These are phyloP conservation scores for Sugiyamaella castrensis DNA, from an alignment of 1,139 yeast species.

Conservation along the genomic window DNA sequence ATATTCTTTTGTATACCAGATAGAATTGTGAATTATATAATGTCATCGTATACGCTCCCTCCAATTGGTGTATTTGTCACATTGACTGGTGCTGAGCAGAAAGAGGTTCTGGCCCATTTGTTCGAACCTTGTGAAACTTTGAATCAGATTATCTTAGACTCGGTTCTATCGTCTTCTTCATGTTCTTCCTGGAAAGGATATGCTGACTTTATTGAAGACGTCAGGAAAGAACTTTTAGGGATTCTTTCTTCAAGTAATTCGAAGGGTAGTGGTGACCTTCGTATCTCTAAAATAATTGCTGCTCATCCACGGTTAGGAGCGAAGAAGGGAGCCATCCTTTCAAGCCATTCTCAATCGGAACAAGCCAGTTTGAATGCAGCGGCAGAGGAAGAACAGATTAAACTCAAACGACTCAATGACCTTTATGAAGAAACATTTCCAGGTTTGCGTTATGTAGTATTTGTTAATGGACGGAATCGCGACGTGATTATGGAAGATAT, in stretches of 20 bases:
- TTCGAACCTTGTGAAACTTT: constrained; percentile 68
- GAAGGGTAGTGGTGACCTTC: constrained; percentile 27
- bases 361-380: constrained; percentile 59
- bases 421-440: constrained; percentile 69
- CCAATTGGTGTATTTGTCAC: constrained; percentile 18
- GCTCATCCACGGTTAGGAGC: constrained; percentile 91
- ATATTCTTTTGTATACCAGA: background rate
- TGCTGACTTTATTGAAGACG: constrained; percentile 49
- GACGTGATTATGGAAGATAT: constrained; percentile 63
- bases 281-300: constrained; percentile 45
- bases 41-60: constrained; percentile 22
- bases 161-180: constrained; percentile 24
- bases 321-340: constrained; percentile 43
- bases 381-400: constrained; percentile 46
- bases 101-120: constrained; percentile 49
- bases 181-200: constrained; percentile 34
- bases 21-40: constrained; percentile 1
- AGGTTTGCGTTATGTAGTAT: constrained; percentile 84
- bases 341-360: constrained; percentile 66
- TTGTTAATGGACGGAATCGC: constrained; percentile 79
- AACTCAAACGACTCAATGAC: constrained; percentile 53
- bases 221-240: constrained; percentile 42
- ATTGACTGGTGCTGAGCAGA: constrained; percentile 28
- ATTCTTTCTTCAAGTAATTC: constrained; percentile 30
- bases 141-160: constrained; percentile 43